These are phyloP conservation scores for Silybum marianum DNA, from an alignment of 129 eudicot genomes.

Conservation along the genomic window DNA sequence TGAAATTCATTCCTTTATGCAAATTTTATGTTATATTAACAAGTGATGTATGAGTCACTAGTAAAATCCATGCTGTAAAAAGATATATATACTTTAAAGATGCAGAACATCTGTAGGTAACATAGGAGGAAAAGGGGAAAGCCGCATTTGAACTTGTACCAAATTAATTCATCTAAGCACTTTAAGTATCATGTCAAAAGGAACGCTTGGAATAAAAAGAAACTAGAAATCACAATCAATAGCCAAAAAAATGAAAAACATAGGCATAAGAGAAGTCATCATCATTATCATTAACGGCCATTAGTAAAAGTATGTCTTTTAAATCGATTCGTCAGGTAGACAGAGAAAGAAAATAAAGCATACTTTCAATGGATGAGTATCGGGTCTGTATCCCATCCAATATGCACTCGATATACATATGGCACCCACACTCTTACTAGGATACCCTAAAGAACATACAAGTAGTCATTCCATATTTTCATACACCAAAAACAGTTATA, in stretches of 20 bases:
- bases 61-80: neutral
- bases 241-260: neutral
- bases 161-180: neutral
- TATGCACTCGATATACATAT: neutral
- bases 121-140: neutral
- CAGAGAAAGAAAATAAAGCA: neutral
- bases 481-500: neutral
- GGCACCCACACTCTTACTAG: neutral
- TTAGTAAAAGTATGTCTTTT: neutral
- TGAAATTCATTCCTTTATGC: neutral
- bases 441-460: neutral
- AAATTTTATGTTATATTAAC: neutral
- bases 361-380: neutral
- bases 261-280: neutral
- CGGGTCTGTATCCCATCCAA: neutral
- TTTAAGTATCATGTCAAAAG: neutral
- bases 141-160: neutral
- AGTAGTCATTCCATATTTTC: neutral
- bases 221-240: neutral
- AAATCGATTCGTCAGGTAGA: neutral
- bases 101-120: neutral
- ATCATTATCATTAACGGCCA: neutral
- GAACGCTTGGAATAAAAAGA: neutral
- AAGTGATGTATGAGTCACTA: constrained; percentile 1
- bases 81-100: neutral